These are phyloP conservation scores for Alternaria panax DNA, from an alignment of 2,329 filamentous ascomycete genomes.

Conservation along the genomic window DNA sequence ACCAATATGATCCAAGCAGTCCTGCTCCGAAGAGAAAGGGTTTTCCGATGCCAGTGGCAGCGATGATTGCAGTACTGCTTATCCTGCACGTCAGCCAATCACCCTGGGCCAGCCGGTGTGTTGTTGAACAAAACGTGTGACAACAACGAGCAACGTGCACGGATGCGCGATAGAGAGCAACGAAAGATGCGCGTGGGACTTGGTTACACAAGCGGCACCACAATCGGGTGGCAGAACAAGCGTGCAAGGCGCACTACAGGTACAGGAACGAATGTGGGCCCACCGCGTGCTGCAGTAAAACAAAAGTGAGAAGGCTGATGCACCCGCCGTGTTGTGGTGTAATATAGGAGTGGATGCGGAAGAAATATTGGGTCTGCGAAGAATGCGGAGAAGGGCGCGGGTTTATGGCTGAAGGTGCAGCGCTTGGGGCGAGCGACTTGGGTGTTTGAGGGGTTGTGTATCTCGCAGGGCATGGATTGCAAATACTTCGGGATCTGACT, in stretches of 20 bases:
- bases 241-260: slow-evolving; percentile 48
- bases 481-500: slow-evolving; percentile 43
- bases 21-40: slow-evolving; percentile 54
- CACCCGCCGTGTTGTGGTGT: slow-evolving; percentile 36
- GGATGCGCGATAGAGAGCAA: slow-evolving; percentile 32
- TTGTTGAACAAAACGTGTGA: slow-evolving; percentile 45
- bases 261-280: slow-evolving; percentile 35
- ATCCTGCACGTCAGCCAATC: slow-evolving; percentile 53
- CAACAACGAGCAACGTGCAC: slow-evolving; percentile 51
- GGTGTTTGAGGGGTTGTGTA: slow-evolving; percentile 29
- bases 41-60: slow-evolving; percentile 54
- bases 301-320: slow-evolving; percentile 24
- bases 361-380: slow-evolving; percentile 44
- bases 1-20: slow-evolving; percentile 56
- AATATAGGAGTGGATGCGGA: slow-evolving; percentile 39
- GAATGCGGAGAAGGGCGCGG: slow-evolving; percentile 50
- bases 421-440: slow-evolving; percentile 32
- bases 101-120: slow-evolving; percentile 34
- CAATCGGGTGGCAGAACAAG: slow-evolving; percentile 43
- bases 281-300: slow-evolving; percentile 44
- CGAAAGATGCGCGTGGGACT: slow-evolving; percentile 39
- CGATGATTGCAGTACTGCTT: slow-evolving; percentile 54
- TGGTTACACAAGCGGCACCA: slow-evolving; percentile 47
- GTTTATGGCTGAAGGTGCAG: slow-evolving; percentile 40
- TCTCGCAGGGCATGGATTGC: slow-evolving; percentile 32